phyloP scores from a whole-genome alignment of 2,329 filamentous ascomycete species.

The Ophiostoma angusticollis region DNA sequence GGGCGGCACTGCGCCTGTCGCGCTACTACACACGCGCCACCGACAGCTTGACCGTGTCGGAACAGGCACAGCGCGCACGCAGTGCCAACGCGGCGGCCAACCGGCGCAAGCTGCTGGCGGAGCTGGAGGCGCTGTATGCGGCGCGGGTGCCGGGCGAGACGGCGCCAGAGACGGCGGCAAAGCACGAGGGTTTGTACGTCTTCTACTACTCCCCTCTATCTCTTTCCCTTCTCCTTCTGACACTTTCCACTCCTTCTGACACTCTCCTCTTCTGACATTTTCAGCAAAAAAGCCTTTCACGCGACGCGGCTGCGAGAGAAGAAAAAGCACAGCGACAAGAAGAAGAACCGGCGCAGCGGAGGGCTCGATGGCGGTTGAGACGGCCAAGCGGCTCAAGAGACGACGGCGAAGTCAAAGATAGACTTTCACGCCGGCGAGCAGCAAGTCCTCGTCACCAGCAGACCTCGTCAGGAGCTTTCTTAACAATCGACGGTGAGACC shows the following conservation, averaged over 20 bases:
- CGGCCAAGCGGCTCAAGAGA: too few relatives aligned
- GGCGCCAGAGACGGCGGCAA: constrained; percentile 32
- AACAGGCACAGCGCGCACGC: constrained; percentile 40
- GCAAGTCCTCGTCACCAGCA: too few relatives aligned
- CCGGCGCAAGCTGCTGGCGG: constrained; percentile 31
- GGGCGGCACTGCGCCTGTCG: constrained; percentile 33
- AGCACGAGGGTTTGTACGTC: constrained; percentile 35
- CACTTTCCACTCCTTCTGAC: background rate
- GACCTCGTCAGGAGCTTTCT: too few relatives aligned
- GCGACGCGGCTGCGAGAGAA: constrained; percentile 33
- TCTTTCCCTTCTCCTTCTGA: background rate
- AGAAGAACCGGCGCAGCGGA: constrained; percentile 29
- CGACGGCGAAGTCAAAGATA: too few relatives aligned
- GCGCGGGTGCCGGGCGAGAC: constrained; percentile 34
- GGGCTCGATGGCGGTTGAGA: too few relatives aligned
- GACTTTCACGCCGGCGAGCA: too few relatives aligned
- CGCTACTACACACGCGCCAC: constrained; percentile 40
- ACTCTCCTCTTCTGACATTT: background rate
- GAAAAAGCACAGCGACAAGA: constrained; percentile 37
- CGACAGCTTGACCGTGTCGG: constrained; percentile 41
- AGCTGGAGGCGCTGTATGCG: constrained; percentile 35
- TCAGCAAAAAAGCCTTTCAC: constrained; percentile 34
- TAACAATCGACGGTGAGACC: too few relatives aligned
- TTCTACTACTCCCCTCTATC: background rate
- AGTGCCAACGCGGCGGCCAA: constrained; percentile 42